Evolutionary conservation across 2,329 filamentous ascomycete genomes (phyloP).

Genomic region (Aureobasidium vineae): DNA sequence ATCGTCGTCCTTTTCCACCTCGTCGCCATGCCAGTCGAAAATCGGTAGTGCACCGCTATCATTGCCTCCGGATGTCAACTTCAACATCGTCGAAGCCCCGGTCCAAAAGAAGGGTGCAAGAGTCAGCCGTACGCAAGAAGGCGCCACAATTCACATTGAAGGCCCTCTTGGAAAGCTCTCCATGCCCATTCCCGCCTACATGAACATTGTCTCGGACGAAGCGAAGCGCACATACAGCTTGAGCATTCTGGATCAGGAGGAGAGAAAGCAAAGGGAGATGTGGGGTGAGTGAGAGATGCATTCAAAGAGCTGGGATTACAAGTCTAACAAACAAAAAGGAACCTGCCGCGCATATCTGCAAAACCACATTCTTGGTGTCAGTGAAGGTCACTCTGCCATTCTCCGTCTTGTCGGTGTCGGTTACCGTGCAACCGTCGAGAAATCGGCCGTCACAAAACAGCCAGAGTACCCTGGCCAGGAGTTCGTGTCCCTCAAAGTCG

Average conservation of each 20-base stretch:
- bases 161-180: constrained; percentile 80
- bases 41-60: constrained; percentile 79
- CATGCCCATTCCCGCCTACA: constrained; percentile 74
- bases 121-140: constrained; percentile 60
- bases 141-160: constrained; percentile 69
- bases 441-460: constrained; percentile 64
- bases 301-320: background rate
- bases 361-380: constrained; percentile 89
- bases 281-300: constrained; percentile 66
- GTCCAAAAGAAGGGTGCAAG: constrained; percentile 57
- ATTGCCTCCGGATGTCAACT: constrained; percentile 77
- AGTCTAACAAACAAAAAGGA: constrained; percentile 53
- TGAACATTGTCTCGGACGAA: constrained; percentile 68
- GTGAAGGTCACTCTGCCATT: constrained; percentile 93
- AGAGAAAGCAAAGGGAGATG: constrained; percentile 84
- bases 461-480: constrained; percentile 76
- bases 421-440: constrained; percentile 85
- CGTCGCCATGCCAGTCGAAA: constrained; percentile 68
- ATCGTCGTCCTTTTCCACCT: constrained; percentile 67
- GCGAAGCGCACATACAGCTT: constrained; percentile 64
- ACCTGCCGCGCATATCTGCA: constrained; percentile 87
- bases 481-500: constrained; percentile 91
- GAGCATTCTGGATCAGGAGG: constrained; percentile 64
- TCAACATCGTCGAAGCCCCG: constrained; percentile 63
- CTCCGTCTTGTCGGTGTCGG: constrained; percentile 92